phyloP scores from a whole-genome alignment of 1,284 basidiomycete genomes.

The Tilletia setariae region DNA sequence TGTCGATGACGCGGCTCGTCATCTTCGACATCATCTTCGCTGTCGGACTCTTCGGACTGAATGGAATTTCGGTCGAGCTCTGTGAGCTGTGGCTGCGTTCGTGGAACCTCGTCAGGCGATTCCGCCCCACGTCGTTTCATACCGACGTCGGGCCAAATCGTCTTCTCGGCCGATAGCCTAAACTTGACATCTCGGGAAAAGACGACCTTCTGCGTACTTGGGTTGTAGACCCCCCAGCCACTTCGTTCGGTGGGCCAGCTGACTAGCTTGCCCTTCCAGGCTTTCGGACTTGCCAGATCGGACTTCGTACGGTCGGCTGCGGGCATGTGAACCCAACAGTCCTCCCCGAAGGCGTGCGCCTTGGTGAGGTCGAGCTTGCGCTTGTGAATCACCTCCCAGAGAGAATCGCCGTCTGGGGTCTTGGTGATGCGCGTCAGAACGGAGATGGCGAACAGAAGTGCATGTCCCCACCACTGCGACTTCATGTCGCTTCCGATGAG shows the following conservation, averaged over 20 bases:
- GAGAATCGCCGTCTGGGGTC: neutral
- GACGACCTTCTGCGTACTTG: neutral
- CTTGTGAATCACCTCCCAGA: neutral
- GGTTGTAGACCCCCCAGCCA: conserved; percentile 5
- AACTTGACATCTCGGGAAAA: neutral
- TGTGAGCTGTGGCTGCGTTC: too few relatives aligned
- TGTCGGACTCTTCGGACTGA: neutral
- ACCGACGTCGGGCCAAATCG: too few relatives aligned
- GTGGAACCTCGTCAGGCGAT: neutral
- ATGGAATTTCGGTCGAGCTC: neutral
- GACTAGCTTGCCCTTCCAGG: too few relatives aligned
- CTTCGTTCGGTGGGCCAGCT: too few relatives aligned
- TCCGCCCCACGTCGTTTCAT: too few relatives aligned
- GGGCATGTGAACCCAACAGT: neutral
- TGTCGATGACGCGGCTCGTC: neutral
- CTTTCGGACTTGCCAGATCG: conserved; percentile 1
- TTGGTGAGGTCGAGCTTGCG: neutral
- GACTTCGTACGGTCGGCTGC: conserved; percentile 4
- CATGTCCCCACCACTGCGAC: neutral
- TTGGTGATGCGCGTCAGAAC: neutral
- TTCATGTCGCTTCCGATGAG: neutral
- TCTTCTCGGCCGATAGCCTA: neutral
- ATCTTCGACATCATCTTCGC: neutral
- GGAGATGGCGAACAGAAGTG: neutral
- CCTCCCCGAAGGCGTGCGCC: neutral